Conservation (phyloP, 495 filamentous ascomycete species). For the Hypoxylon crocopeplum region DNA sequence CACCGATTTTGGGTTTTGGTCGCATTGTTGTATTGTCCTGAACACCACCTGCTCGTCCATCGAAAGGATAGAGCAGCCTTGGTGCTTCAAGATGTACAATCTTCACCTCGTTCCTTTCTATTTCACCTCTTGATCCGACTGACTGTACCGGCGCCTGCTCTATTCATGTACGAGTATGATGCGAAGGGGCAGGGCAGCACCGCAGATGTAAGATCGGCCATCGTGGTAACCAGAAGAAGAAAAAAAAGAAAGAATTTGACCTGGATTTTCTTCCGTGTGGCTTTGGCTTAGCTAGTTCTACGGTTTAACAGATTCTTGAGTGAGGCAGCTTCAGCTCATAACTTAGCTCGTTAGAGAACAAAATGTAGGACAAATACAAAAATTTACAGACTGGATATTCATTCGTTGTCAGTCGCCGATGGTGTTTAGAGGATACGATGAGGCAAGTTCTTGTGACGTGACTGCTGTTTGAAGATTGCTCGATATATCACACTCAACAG, state of each 20-base stretch:
- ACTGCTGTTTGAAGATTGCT: too few relatives aligned
- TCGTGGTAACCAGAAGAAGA: not conserved
- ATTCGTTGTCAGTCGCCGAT: not conserved
- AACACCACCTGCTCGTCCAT: not conserved
- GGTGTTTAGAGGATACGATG: too few relatives aligned
- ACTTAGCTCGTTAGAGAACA: constrained; percentile 3
- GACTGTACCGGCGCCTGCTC: not conserved
- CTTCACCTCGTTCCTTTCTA: not conserved
- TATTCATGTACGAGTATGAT: constrained; percentile 16
- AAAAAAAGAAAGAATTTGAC: constrained; percentile 4
- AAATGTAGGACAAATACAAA: constrained; percentile 15
- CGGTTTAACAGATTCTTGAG: constrained; percentile 7
- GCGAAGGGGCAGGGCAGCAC: not conserved
- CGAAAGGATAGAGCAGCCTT: not conserved
- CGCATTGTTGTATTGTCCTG: constrained; percentile 7
- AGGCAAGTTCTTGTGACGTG: too few relatives aligned
- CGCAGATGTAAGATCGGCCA: not conserved
- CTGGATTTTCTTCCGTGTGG: constrained; percentile 6
- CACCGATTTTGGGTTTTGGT: constrained; percentile 11
- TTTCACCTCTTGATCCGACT: not conserved
- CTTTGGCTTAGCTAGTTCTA: constrained; percentile 7
- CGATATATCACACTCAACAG: too few relatives aligned
- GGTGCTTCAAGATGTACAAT: constrained; percentile 3
- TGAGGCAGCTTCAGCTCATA: not conserved
- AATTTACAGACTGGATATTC: constrained; percentile 16